Conservation (phyloP, 495 filamentous ascomycete genomes). For the Ramalina intermedia region DNA sequence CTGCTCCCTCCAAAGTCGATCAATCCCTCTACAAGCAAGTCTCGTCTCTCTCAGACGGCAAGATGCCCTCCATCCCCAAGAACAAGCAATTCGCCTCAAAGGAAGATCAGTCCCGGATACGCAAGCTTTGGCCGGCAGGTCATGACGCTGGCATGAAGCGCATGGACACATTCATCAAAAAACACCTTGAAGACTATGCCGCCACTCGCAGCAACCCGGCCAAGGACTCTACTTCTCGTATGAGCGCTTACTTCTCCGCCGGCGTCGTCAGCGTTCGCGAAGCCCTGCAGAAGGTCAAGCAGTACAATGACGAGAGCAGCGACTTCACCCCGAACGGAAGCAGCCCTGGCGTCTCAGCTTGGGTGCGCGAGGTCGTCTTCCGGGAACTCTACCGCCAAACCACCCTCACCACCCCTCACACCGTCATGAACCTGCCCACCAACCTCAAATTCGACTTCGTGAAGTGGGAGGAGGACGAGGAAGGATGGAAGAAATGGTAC, state of each 20-base stretch:
- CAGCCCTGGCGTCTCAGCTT: constrained; percentile 18
- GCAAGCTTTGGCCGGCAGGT: constrained; percentile 29
- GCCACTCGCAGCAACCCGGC: constrained; percentile 24
- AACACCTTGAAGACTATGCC: constrained; percentile 24
- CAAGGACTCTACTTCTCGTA: constrained; percentile 22
- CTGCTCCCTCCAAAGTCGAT: constrained; percentile 20
- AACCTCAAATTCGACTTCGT: constrained; percentile 33
- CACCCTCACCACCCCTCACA: constrained; percentile 26
- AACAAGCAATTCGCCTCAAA: constrained; percentile 25
- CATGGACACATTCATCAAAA: constrained; percentile 22
- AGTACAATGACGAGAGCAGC: constrained; percentile 16
- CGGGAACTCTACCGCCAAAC: constrained; percentile 31
- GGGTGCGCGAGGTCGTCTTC: constrained; percentile 34
- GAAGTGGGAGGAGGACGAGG: constrained; percentile 30
- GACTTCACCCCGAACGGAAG: constrained; percentile 17
- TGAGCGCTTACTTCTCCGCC: constrained; percentile 29
- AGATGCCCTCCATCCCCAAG: constrained; percentile 19
- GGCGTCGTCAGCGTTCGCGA: constrained; percentile 25
- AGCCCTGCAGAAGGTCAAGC: constrained; percentile 16
- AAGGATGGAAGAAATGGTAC: constrained; percentile 30
- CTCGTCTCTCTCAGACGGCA: constrained; percentile 18
- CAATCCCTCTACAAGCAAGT: constrained; percentile 14
- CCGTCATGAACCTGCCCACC: constrained; percentile 29
- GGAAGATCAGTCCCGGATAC: constrained; percentile 21
- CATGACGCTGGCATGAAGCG: constrained; percentile 26